Base-by-base conservation (phyloP, 345 rosid genomes). In the Nephelium lappaceum region DNA sequence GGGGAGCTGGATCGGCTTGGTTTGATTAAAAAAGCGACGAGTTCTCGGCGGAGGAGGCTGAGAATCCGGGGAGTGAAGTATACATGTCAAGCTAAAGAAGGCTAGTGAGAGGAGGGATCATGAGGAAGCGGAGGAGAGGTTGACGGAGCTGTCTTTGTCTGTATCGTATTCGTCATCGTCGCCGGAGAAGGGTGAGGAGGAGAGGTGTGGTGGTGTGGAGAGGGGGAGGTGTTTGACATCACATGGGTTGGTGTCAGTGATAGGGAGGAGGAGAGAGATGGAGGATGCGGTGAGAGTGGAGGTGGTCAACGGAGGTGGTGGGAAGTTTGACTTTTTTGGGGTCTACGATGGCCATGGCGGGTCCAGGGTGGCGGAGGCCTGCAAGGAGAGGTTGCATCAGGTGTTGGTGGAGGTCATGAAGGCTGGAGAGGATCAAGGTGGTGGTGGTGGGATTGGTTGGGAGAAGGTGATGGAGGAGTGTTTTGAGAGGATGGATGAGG, bases 311-410 rank as follows among this genome's bases (percentile, higher is more conserved):
- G 1, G 8, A 69, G 78, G 77, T 19, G 80, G 74, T 0, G 83
- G 67, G 18, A 66, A 45, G 57, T 91, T 79, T 31, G 91, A 89
- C 57, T 91, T 87, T 74, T 91, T 81, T 24, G 93, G 90, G 41
- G 93, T 91, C 11, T 91, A 85, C 19, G 95, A 91, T 71, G 95
- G 95, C 15, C 92, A 91, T 82, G 95, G 95, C 8, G 95, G 95
- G 11, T 49, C 89, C 6, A 75, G 77, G 41, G 95, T 91, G 83
- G 92, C 93, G 69, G 89, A 85, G 77, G 93, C 83, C 16, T 91
- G 95, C 8, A 78, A 72, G 63, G 90, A 89, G 84, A 71, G 91
- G 80, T n/a, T 91, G 74, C 95, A 91, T 55, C 45, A 69, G 57
- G 74, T 89, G 67, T 49, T 89, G 57, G 84, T 38, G 71, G 89